Conservation (phyloP, 2,329 filamentous ascomycete genomes). For the Aureobasidium sp. region DNA sequence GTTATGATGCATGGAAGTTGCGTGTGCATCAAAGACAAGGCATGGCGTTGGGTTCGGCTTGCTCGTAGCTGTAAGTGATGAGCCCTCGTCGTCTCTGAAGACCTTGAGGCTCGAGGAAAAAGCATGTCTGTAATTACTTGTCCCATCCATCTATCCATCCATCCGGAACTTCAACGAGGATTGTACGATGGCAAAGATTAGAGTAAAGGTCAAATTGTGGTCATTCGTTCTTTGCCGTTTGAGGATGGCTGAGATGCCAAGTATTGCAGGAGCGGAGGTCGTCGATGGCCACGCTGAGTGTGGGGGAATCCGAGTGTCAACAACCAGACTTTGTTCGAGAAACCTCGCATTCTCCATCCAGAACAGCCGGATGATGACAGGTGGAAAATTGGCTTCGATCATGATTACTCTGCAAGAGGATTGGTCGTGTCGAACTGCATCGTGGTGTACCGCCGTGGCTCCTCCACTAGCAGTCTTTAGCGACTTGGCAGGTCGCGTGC, state of each 20-base stretch:
- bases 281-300: background rate
- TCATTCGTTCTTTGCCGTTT: background rate
- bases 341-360: background rate
- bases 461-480: background rate
- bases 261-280: background rate
- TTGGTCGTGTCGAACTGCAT: background rate
- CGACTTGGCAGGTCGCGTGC: slow-evolving; percentile 1
- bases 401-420: background rate
- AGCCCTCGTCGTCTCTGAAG: background rate
- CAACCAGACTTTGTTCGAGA: background rate
- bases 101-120: background rate
- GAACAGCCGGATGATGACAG: background rate
- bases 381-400: background rate
- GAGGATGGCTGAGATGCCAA: background rate
- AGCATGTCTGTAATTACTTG: background rate
- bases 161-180: background rate
- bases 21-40: background rate
- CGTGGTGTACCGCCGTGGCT: background rate
- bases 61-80: background rate
- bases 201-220: background rate
- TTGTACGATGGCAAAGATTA: background rate
- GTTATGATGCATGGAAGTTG: background rate
- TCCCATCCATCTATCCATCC: slow-evolving; percentile 8
- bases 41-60: background rate
- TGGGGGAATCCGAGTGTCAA: background rate